Percentiles rank a stretch among this genome's conserved stretches.
Conservation (phyloP, 768 basidiomycete species). For the Termitomyces sp. region DNA sequence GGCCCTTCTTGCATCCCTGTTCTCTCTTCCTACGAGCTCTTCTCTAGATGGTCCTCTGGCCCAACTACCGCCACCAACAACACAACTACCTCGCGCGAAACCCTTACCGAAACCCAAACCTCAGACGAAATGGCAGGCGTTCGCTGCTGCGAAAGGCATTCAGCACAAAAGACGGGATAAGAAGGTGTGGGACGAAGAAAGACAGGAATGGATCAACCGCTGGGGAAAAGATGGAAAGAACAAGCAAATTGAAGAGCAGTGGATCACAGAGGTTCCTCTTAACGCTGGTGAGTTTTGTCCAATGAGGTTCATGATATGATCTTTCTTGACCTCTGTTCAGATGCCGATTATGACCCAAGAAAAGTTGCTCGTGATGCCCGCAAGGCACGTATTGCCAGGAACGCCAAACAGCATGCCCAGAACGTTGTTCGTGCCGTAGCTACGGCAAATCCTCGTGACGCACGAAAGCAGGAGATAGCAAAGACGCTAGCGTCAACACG, state of each 20-base stretch:
- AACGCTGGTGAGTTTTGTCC: constrained; percentile 57
- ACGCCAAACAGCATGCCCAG: constrained; percentile 66
- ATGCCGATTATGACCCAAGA: constrained; percentile 74
- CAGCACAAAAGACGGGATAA: constrained; percentile 71
- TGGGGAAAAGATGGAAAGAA: constrained; percentile 94
- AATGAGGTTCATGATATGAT: background rate
- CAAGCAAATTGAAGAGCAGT: constrained; percentile 78
- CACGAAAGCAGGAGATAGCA: constrained; percentile 72
- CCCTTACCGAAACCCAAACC: constrained; percentile 90
- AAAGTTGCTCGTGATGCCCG: constrained; percentile 73
- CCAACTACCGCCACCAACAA: constrained; percentile 71
- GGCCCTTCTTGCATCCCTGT: constrained; percentile 72
- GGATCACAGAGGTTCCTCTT: constrained; percentile 86
- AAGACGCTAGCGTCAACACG: constrained; percentile 70
- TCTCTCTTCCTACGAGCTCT: constrained; percentile 70
- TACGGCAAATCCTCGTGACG: constrained; percentile 27
- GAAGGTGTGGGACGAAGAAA: constrained; percentile 91
- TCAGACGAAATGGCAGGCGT: constrained; percentile 94
- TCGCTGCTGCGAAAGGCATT: constrained; percentile 93
- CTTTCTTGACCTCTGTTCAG: constrained; percentile 29
- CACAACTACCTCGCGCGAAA: constrained; percentile 82
- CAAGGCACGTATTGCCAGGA: constrained; percentile 79
- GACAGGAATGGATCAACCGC: constrained; percentile 84
- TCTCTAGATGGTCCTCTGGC: constrained; percentile 82
- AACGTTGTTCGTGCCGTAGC: constrained; percentile 58